Percentiles rank a stretch among this genome's conserved stretches.
Conservation (phyloP, 495 filamentous ascomycete species). For the Penicillium flavigenum region DNA sequence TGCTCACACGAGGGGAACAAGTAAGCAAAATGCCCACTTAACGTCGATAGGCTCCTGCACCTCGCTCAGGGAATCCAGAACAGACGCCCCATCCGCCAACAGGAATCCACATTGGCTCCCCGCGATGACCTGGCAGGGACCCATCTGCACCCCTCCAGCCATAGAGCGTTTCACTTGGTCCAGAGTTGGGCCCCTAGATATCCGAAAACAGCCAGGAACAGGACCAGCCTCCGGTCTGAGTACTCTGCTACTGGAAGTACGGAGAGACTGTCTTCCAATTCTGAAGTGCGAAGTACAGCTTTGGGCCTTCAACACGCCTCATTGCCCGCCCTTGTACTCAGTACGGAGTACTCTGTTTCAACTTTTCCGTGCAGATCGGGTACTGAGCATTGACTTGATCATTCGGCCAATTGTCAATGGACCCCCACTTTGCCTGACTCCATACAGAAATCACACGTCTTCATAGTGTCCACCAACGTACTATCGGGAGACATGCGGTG, state of each 20-base stretch:
- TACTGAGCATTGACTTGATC: constrained; percentile 1
- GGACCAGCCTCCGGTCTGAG: background rate
- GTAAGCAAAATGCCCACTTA: constrained; percentile 10
- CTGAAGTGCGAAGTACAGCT: background rate
- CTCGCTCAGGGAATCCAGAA: background rate
- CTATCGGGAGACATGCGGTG: constrained; percentile 7
- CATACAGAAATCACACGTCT: constrained; percentile 7
- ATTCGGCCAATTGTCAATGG: constrained; percentile 6
- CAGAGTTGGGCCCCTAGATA: constrained; percentile 3
- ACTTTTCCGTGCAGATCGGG: constrained; percentile 8
- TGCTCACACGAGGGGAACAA: constrained; percentile 3
- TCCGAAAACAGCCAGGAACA: constrained; percentile 25
- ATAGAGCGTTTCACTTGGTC: constrained; percentile 14
- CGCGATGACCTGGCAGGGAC: constrained; percentile 42
- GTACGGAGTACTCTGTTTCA: constrained; percentile 3
- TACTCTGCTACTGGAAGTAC: background rate
- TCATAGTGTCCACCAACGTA: constrained; percentile 1
- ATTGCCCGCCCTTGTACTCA: background rate
- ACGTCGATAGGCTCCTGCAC: constrained; percentile 7
- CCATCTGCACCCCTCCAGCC: constrained; percentile 8
- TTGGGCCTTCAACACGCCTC: constrained; percentile 1
- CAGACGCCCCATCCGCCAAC: constrained; percentile 14
- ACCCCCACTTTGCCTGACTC: constrained; percentile 1
- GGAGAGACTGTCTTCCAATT: background rate
- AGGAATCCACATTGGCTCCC: constrained; percentile 22